Conservation (phyloP, 768 basidiomycete genomes). For the Boletus patriciae region DNA sequence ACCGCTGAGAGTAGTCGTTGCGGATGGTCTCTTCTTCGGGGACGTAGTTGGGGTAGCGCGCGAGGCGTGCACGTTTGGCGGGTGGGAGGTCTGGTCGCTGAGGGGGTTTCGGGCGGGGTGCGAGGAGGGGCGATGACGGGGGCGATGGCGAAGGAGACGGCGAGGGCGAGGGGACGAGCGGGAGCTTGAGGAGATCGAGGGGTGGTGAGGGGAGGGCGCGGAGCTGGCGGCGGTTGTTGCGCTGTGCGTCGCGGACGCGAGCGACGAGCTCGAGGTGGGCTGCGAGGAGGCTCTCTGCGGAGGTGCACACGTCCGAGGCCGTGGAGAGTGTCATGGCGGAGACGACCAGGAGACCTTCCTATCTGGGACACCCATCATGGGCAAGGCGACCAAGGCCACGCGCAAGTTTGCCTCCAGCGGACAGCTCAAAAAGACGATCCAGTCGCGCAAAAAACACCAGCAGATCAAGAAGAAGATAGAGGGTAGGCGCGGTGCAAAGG, state of each 20-base stretch:
- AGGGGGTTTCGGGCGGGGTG: conserved; percentile 33
- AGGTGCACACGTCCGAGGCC: conserved; percentile 48
- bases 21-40: conserved; percentile 95
- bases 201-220: conserved; percentile 56
- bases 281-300: conserved; percentile 65
- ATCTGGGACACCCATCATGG: conserved; percentile 38
- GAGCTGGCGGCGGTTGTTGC: conserved; percentile 55
- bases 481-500: conserved; percentile 51
- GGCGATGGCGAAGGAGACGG: conserved; percentile 51
- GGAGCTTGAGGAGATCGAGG: conserved; percentile 52
- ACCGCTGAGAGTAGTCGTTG: conserved; percentile 90
- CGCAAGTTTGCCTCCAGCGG: conserved; percentile 89
- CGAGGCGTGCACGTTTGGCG: conserved; percentile 70
- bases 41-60: conserved; percentile 77
- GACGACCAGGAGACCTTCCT: conserved; percentile 16
- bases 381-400: conserved; percentile 63
- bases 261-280: conserved; percentile 59
- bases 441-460: conserved; percentile 79
- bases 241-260: conserved; percentile 56
- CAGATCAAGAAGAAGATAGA: conserved; percentile 71
- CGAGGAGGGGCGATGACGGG: conserved; percentile 44
- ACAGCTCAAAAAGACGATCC: conserved; percentile 83
- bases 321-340: conserved; percentile 27
- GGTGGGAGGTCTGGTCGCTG: conserved; percentile 57
- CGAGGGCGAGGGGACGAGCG: conserved; percentile 58